Evolutionary conservation across 495 filamentous ascomycete genomes (phyloP), one percentile per base, ranked within the genome.

Genomic region (Podospora anserina): DNA sequence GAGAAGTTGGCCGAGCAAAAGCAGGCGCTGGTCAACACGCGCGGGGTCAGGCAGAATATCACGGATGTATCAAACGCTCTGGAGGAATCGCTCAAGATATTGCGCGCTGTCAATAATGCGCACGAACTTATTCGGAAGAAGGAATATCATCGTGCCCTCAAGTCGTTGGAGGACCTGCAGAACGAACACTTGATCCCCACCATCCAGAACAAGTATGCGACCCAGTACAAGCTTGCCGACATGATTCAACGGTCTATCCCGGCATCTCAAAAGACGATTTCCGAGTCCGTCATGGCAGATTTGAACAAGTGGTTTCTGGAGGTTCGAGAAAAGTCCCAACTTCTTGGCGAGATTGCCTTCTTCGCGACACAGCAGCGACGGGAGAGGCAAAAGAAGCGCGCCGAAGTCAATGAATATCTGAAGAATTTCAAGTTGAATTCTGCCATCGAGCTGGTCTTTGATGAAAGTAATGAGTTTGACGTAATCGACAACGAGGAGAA

Each of bases 251-350:
- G 91, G 72, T 97, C 93, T 0, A 92, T 98, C 4, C 95, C 95
- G 5, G 88, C 93, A 7, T 97, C 93, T 2, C 93, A 97, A 75
- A 92, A 90, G 70, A 88, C 94, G 30, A 96, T 99, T 66, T 93
- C 94, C 2, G 94, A 98, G 72, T 92, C 92, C 2, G 95, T 99
- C 66, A 97, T 97, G 96, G 90, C 88, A 1, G 95, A 99, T 78
- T 79, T 99, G 49, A 98, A 97, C 77, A 97, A 92, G 2, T 99
- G 95, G 95, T 83, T 99, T n/a, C 98, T 89, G 75, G 89, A 92
- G 32, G 96, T 99, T 68, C 88, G 96, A 67, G 96, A 98, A 77
- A 96, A 93, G 44, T 96, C 93, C 0, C 93, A 97, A 69, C 96
- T 94, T 65, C 82, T 99, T 26, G 95, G 95, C 3, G 94, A 98